Conservation (phyloP, 2,329 filamentous ascomycete species). For the Epichloe amarillans region DNA sequence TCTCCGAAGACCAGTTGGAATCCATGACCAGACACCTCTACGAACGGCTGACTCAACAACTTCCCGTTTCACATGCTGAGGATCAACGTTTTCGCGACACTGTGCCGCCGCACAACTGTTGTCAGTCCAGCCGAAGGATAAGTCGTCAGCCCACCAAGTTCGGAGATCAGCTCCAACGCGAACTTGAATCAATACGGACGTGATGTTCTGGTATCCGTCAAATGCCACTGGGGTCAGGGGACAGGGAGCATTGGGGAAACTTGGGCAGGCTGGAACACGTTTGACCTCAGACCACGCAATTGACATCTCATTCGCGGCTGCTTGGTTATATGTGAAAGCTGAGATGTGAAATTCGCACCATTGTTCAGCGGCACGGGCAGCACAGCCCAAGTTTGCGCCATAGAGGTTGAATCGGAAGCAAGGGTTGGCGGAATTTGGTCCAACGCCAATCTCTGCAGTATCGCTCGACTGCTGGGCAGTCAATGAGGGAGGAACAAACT, state of each 20-base stretch:
- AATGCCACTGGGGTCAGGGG: conserved; percentile 22
- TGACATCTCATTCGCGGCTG: conserved; percentile 20
- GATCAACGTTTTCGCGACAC: conserved; percentile 18
- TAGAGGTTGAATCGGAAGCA: conserved; percentile 29
- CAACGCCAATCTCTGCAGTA: conserved; percentile 26
- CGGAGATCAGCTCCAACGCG: conserved; percentile 24
- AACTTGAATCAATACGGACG: conserved; percentile 24
- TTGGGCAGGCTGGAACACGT: conserved; percentile 24
- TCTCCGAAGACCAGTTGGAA: conserved; percentile 17
- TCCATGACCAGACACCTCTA: conserved; percentile 23
- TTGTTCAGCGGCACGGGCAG: conserved; percentile 20
- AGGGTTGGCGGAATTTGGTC: conserved; percentile 21
- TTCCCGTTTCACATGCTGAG: conserved; percentile 19
- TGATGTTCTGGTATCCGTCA: conserved; percentile 25
- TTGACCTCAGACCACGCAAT: conserved; percentile 27
- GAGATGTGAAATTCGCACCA: conserved; percentile 29
- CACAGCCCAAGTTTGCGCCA: conserved; percentile 25
- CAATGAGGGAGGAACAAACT: conserved; percentile 25
- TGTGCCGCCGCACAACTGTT: conserved; percentile 25
- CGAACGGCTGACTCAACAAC: conserved; percentile 18
- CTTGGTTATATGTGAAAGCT: conserved; percentile 25
- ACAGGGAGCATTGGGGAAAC: conserved; percentile 20
- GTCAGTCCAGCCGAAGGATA: conserved; percentile 27
- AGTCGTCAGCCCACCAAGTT: conserved; percentile 29
- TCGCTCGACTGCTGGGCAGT: conserved; percentile 17